phyloP scores from a whole-genome alignment of 148 eudicot genomes.

The Dianthus caryophyllus region DNA sequence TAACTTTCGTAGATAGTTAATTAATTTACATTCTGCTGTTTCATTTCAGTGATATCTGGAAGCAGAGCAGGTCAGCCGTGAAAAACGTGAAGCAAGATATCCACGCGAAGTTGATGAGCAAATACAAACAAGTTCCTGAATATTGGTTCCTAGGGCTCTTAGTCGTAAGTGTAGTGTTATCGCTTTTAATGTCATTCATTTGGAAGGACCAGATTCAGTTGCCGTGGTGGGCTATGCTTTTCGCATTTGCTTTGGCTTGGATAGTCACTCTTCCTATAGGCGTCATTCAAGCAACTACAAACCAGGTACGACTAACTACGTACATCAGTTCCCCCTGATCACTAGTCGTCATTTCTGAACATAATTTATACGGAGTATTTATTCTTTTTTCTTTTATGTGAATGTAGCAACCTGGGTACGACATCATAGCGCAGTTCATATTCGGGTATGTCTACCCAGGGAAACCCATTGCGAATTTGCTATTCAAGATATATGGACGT shows the following conservation, averaged over 20 bases:
- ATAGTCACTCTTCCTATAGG: conserved; percentile 95
- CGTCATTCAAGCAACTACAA: conserved; percentile 97
- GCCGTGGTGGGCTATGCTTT: conserved; percentile 99
- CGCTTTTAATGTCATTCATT: conserved; percentile 73
- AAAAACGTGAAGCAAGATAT: conserved; percentile 64
- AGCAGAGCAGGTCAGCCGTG: conserved; percentile 75
- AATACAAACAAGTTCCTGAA: conserved; percentile 87
- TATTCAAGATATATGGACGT: conserved; percentile 94
- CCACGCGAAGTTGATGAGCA: conserved; percentile 79
- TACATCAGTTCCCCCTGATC: no score
- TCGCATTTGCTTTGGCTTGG: conserved; percentile 82
- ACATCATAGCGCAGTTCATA: conserved; percentile 93
- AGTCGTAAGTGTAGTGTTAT: conserved; percentile 52
- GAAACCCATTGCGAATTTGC: conserved; percentile 86
- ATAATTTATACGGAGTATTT: not conserved
- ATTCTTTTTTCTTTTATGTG: conserved; percentile 8
- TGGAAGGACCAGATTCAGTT: conserved; percentile 94
- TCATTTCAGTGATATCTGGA: conserved; percentile 95
- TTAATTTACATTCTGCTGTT: conserved; percentile 13
- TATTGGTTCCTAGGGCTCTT: conserved; percentile 78
- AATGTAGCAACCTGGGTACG: conserved; percentile 98
- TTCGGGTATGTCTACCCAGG: conserved; percentile 89
- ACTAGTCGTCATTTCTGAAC: not conserved
- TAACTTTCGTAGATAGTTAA: no score
- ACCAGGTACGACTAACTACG: conserved; percentile 50